Evolutionary conservation across 208 protist genomes (phyloP).

Genomic region (Entamoeba histolytica): DNA sequence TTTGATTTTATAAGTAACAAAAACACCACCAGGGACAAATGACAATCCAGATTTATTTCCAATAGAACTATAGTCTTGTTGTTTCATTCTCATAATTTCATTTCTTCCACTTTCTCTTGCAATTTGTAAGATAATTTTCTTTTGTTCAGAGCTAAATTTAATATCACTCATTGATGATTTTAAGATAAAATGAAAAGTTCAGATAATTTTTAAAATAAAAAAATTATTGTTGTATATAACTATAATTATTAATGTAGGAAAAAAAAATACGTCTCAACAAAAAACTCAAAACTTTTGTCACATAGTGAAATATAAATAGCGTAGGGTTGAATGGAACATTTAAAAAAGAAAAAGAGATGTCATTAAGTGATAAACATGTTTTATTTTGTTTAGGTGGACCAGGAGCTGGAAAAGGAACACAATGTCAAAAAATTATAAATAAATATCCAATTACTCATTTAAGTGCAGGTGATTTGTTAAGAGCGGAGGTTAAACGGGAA

Average conservation of each 20-base stretch:
- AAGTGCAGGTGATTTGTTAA: constrained; percentile 33
- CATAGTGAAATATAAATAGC: too few species aligned
- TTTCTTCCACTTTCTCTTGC: not conserved
- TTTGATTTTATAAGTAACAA: not conserved
- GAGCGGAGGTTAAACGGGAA: constrained; percentile 20
- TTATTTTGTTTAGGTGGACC: constrained; percentile 29
- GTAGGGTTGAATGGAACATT: too few species aligned
- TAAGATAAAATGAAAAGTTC: too few species aligned
- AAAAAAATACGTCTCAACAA: too few species aligned
- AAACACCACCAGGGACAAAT: not conserved
- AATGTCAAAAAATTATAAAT: constrained; percentile 25
- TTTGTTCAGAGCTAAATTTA: not conserved
- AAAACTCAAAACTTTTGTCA: too few species aligned
- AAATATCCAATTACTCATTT: constrained; percentile 9
- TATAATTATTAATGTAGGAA: too few species aligned
- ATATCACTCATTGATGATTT: not conserved
- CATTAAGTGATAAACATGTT: not conserved
- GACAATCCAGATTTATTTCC: not conserved
- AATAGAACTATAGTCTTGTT: not conserved
- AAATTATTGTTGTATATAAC: too few species aligned
- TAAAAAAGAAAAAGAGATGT: too few species aligned
- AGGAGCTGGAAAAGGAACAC: constrained; percentile 37
- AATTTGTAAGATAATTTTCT: not conserved
- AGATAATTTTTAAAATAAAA: too few species aligned
- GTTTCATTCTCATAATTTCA: not conserved